Evolutionary conservation across 2,329 filamentous ascomycete species (phyloP), one percentile per base, ranked within the genome.

Genomic region (Diaporthe sp.): DNA sequence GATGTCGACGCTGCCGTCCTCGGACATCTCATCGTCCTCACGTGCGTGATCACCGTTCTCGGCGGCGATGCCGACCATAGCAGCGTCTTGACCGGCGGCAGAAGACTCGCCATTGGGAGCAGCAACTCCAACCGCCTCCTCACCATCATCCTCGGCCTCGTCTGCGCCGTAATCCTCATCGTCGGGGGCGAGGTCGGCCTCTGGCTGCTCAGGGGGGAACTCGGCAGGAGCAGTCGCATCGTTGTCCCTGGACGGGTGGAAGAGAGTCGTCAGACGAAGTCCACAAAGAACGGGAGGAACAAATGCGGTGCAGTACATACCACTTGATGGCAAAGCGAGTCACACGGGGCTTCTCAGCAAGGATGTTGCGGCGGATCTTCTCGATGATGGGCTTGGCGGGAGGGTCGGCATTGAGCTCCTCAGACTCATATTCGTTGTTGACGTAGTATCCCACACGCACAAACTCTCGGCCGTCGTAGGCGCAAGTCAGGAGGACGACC

Each of bases 261-360:
- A 39, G 70, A 68, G 25, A 44, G 44, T 8, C 13, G 66, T 74
- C 69, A 73, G 55, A 35, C n/a, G 6, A 32, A 35, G 6, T 32
- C 56, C 17, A 35, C 30, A 73, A 8, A 25, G n/a, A 17, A 32
- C 47, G 68, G 72, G 42, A 27, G 37, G 17, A 53, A 9, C 19
- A 8, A 9, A 47, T 15, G 39, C 5, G 15, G 55, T 9, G 19
- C 10, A 39, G 50, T 63, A 85, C 90, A 74, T 89, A 98, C 97
- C 97, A 99, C 87, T 99, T 99, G 86, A 99, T 99, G 58, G 96
- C 95, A 82, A 99, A 99, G 77, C 97, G 92, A 39, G 97, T 99
- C 69, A 99, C 97, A 84, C 97, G 92, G 17, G 97, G 97, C 90
- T 99, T 99, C 86, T 98, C 96, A 4, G 96, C 95, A 50, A 99